A percentile compares a stretch with the other conserved stretches of the same genome.
phyloP scores from a whole-genome alignment of 1,139 yeast genomes.

The Yamadazyma trypodendri region DNA sequence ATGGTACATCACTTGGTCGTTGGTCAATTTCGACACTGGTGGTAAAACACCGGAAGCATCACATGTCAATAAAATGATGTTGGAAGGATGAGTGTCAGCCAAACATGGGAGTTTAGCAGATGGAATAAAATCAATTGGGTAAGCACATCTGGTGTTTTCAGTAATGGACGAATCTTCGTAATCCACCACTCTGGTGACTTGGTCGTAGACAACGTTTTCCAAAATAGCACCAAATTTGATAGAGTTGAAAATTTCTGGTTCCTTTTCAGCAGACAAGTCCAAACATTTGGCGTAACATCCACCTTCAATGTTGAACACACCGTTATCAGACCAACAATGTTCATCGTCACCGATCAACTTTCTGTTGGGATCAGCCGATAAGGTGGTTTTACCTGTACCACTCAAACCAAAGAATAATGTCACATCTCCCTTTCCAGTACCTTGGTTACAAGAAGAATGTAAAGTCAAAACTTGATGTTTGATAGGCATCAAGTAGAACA shows the following conservation, averaged over 20 bases:
- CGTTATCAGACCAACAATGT: slow-evolving; percentile 98
- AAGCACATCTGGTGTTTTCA: slow-evolving; percentile 97
- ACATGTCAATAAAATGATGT: slow-evolving; percentile 90
- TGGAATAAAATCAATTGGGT: slow-evolving; percentile 96
- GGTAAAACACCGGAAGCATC: slow-evolving; percentile 98
- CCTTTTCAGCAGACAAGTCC: slow-evolving; percentile 86
- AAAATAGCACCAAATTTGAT: slow-evolving; percentile 91
- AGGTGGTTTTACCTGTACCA: slow-evolving; percentile 98
- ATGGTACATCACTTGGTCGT: slow-evolving; percentile 98
- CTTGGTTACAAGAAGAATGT: slow-evolving; percentile 96
- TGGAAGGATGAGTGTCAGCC: slow-evolving; percentile 87
- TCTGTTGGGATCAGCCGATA: slow-evolving; percentile 95
- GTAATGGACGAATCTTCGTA: slow-evolving; percentile 80
- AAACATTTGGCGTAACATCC: slow-evolving; percentile 99
- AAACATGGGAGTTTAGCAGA: slow-evolving; percentile 94
- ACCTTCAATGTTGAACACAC: slow-evolving; percentile 99
- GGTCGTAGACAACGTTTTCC: slow-evolving; percentile 91
- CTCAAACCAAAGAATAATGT: slow-evolving; percentile 95
- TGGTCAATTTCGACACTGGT: slow-evolving; percentile 90
- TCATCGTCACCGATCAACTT: slow-evolving; percentile 96
- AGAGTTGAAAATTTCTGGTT: slow-evolving; percentile 96
- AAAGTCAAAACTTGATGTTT: slow-evolving; percentile 87
- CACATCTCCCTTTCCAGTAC: slow-evolving; percentile 70
- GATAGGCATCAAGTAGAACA: slow-evolving; percentile 98
- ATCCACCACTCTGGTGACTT: slow-evolving; percentile 76